These are phyloP conservation scores for Punica granatum DNA, from an alignment of 345 rosid genomes.

Conservation along the genomic window DNA sequence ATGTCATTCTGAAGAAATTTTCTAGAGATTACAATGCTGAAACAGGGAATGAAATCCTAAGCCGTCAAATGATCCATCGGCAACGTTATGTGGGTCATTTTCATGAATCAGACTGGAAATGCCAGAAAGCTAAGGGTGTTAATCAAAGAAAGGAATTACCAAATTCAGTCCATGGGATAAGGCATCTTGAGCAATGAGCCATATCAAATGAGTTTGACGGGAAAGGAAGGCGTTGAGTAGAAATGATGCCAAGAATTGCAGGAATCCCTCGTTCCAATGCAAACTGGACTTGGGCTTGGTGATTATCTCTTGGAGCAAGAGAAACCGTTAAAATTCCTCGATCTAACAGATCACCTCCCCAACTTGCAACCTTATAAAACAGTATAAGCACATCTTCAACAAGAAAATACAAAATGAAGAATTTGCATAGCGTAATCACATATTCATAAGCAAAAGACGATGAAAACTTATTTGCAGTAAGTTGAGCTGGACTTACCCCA, in stretches of 20 bases:
- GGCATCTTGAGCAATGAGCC: conserved; percentile 99
- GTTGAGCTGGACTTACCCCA: conserved; percentile 50
- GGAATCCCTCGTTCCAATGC: conserved; percentile 98
- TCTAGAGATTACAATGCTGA: no score
- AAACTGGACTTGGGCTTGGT: conserved; percentile 98
- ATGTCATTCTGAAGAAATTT: no score
- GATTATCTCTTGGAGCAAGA: conserved; percentile 97
- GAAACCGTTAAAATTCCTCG: conserved; percentile 80
- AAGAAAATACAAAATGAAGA: neutral
- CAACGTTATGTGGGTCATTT: neutral
- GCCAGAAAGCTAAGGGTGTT: no score
- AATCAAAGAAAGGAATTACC: conserved; percentile 36
- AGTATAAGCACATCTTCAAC: neutral
- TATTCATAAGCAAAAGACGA: neutral
- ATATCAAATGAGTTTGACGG: conserved; percentile 93
- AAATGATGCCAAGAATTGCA: conserved; percentile 93
- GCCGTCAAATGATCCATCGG: neutral
- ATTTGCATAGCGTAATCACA: neutral
- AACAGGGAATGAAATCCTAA: no score
- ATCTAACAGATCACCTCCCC: conserved; percentile 97
- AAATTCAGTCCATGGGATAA: conserved; percentile 98
- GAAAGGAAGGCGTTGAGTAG: conserved; percentile 94
- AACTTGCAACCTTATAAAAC: conserved; percentile 80
- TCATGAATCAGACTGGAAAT: no score
- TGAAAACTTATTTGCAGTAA: no score